Evolutionary conservation across 495 filamentous ascomycete species (phyloP).

Genomic region (Trichoderma erinaceum): DNA sequence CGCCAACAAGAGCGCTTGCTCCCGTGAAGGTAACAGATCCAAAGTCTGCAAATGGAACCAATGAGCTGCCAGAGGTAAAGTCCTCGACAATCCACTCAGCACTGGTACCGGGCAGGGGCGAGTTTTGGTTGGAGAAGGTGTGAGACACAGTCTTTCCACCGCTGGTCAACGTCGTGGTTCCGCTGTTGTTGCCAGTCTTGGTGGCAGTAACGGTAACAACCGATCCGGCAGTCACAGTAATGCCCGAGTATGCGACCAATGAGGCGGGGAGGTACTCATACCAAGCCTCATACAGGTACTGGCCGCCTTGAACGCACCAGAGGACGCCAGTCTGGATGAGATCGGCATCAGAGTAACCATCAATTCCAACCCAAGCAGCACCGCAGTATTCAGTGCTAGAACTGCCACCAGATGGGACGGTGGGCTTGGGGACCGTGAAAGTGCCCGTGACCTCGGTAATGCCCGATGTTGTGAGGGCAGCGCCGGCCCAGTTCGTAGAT

Average conservation of each 20-base stretch:
- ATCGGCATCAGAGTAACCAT: neutral
- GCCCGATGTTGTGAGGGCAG: neutral
- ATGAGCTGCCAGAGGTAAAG: conserved; percentile 40
- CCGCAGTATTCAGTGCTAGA: neutral
- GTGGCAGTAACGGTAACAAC: neutral
- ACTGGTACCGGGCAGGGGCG: conserved; percentile 40
- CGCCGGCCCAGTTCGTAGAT: neutral
- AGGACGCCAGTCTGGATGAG: neutral
- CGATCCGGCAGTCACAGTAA: neutral
- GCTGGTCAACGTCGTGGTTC: conserved; percentile 48
- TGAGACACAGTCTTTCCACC: conserved; percentile 48
- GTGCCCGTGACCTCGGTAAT: neutral
- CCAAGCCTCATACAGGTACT: neutral
- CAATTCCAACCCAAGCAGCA: neutral
- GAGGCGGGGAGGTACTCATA: neutral
- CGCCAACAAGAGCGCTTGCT: conserved; percentile 25
- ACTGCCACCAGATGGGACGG: neutral
- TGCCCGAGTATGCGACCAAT: neutral
- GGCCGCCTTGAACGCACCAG: neutral
- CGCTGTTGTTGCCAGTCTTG: neutral
- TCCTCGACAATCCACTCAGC: conserved; percentile 68
- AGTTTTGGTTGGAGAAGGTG: conserved; percentile 31
- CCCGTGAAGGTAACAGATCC: conserved; percentile 45
- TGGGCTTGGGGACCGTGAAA: neutral
- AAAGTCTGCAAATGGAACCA: conserved; percentile 53